phyloP scores from a whole-genome alignment of 2,329 filamentous ascomycete species.

The Hymenoscyphus repandus region DNA sequence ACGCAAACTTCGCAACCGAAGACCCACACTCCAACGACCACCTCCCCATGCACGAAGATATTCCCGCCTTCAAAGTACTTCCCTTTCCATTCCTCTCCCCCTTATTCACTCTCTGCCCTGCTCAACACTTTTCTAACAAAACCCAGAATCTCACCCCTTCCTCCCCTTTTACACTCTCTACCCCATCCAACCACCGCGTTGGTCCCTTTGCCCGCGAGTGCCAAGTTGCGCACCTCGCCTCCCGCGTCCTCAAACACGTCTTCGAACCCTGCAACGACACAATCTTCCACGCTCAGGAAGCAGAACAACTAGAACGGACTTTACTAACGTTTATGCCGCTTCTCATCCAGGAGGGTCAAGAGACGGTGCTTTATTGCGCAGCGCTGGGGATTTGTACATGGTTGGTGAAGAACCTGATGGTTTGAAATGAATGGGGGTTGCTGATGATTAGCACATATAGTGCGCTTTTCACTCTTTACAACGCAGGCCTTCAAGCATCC shows the following conservation, averaged over 20 bases:
- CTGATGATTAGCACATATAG: too few species aligned
- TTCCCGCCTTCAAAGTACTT: not conserved
- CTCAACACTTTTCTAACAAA: too few species aligned
- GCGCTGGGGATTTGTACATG: constrained; percentile 8
- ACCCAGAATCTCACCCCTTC: not conserved
- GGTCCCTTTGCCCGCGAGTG: constrained; percentile 11
- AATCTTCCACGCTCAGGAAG: constrained; percentile 3
- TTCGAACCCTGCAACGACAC: constrained; percentile 5
- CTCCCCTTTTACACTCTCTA: not conserved
- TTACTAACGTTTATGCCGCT: constrained; percentile 7
- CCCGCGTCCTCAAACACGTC: constrained; percentile 8
- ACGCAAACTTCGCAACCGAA: constrained; percentile 4
- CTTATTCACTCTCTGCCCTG: too few species aligned
- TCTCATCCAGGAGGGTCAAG: constrained; percentile 1
- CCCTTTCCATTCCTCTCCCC: too few species aligned
- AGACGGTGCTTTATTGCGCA: constrained; percentile 3
- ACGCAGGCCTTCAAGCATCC: not conserved
- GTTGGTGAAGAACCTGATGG: too few species aligned
- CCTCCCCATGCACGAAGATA: constrained; percentile 5
- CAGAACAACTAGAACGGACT: constrained; percentile 7
- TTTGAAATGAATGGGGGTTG: too few species aligned
- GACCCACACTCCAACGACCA: constrained; percentile 6
- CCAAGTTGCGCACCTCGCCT: constrained; percentile 9
- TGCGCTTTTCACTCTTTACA: constrained; percentile 6
- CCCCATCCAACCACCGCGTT: constrained; percentile 4